Evolutionary conservation across 805 yeast species (phyloP).

Genomic region (Yamadazyma philogaea): DNA sequence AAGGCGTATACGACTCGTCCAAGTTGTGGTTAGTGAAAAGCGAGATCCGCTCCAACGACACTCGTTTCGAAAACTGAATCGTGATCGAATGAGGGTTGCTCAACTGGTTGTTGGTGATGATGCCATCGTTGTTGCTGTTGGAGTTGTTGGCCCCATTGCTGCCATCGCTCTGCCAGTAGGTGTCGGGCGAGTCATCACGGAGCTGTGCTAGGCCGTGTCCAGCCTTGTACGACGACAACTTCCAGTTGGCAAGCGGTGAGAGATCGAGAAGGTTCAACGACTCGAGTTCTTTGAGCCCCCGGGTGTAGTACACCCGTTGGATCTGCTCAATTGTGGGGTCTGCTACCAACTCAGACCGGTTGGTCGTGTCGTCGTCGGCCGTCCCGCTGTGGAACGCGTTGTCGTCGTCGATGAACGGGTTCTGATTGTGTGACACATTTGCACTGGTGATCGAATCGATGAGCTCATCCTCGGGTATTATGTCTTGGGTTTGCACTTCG

Average conservation of each 20-base stretch:
- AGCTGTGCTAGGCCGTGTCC: conserved; percentile 72
- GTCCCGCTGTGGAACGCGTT: conserved; percentile 8
- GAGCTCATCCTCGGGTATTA: conserved; percentile 28
- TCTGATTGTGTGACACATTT: conserved; percentile 14
- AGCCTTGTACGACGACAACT: conserved; percentile 68
- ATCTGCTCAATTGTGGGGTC: conserved; percentile 41
- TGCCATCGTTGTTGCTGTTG: conserved; percentile 16
- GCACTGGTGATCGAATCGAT: conserved; percentile 27
- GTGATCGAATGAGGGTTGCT: conserved; percentile 80
- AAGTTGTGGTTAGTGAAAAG: conserved; percentile 64
- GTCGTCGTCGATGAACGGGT: conserved; percentile 15
- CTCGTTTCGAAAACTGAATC: conserved; percentile 75
- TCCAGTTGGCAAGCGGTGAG: conserved; percentile 81
- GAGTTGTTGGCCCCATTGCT: conserved; percentile 30
- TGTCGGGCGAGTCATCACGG: conserved; percentile 65
- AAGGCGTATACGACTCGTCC: conserved; percentile 94
- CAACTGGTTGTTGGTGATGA: conserved; percentile 30
- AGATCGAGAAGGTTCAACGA: conserved; percentile 63
- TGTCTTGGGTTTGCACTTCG: conserved; percentile 26
- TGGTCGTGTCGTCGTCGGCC: conserved; percentile 8
- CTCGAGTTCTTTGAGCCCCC: conserved; percentile 57
- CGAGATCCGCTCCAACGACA: conserved; percentile 63
- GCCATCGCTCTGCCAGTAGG: conserved; percentile 96
- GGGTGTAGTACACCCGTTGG: conserved; percentile 36
- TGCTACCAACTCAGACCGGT: conserved; percentile 8